A percentile compares a stretch with the other conserved stretches of the same genome.
Conservation (phyloP, 495 filamentous ascomycete genomes). For the Penicillium coffeae region DNA sequence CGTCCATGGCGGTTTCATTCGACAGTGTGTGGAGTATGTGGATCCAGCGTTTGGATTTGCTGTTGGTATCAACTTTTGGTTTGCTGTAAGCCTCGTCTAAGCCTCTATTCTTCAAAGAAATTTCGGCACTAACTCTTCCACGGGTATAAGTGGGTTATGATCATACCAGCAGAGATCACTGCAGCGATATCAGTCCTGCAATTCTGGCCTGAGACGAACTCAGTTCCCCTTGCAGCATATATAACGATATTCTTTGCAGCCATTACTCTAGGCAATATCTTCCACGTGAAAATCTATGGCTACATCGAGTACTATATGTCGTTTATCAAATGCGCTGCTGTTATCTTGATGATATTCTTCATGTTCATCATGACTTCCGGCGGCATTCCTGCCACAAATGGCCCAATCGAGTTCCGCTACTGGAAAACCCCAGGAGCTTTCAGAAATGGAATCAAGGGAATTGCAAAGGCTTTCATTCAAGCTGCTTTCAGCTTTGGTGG, state of each 20-base stretch:
- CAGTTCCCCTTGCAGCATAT: constrained; percentile 23
- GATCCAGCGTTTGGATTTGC: constrained; percentile 30
- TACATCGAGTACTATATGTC: constrained; percentile 30
- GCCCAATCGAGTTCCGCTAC: constrained; percentile 25
- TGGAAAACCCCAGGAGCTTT: constrained; percentile 28
- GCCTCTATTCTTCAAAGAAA: too few species aligned
- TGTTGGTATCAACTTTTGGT: constrained; percentile 31
- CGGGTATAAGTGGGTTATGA: constrained; percentile 35
- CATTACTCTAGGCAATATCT: constrained; percentile 18
- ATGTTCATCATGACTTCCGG: constrained; percentile 33
- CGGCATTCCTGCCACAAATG: constrained; percentile 24
- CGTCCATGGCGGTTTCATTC: constrained; percentile 28
- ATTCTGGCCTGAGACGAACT: constrained; percentile 25
- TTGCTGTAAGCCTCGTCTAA: constrained; percentile 13
- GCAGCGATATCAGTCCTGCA: constrained; percentile 25
- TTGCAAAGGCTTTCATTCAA: constrained; percentile 27
- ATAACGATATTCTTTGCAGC: constrained; percentile 26
- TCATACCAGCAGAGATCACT: constrained; percentile 30
- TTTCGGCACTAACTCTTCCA: too few species aligned
- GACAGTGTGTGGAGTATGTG: constrained; percentile 27
- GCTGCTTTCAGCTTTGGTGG: constrained; percentile 29
- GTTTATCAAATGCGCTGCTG: constrained; percentile 23
- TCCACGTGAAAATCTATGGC: constrained; percentile 24
- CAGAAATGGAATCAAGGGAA: constrained; percentile 31
- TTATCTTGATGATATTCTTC: constrained; percentile 29